Base-by-base conservation (phyloP, 495 filamentous ascomycete genomes). In the Lentithecium fluviatile region DNA sequence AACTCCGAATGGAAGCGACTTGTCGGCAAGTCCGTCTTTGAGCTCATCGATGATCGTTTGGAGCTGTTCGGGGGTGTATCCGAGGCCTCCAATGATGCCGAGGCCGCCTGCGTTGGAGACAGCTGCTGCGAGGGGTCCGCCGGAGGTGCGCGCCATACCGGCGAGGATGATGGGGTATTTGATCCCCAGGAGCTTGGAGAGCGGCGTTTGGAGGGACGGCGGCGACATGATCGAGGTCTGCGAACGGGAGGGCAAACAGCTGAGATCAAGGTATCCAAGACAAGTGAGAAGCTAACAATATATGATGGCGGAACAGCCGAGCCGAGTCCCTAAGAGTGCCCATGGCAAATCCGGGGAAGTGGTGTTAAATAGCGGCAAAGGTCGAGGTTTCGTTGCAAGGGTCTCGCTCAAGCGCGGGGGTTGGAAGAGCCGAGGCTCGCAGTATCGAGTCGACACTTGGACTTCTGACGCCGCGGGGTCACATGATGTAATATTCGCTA, bases 101-200 rank as follows among this genome's bases (percentile, higher is more conserved):
- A 96, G 82, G 10, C 90, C 90, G 69, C 91, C 91, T 10, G 89
- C 88, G 72, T 96, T 94, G 73, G 84, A 89, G 46, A 96, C 90
- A 20, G 91, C 90, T 2, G 91, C 89, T 12, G 91, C 91, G 42
- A 96, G 84, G 17, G 78, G 78, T 0, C 86, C 89, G 64, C 85
- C 84, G 6, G 87, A 90, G 19, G 86, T 88, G 63, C 87, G 84
- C 5, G 90, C 90, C 91, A 96, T 96, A 60, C 91, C 90, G 37
- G 90, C 91, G 38, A 95, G 85, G 54, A 95, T 63, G 75, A 96
- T 85, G 52, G 90, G 90, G 76, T 94, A 88, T 43, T 84, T 73
- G 77, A 95, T 91, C 21, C 79, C 78, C 15, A 94, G 82, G 47
- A 95, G 80, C 34, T 77, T 78, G 66, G 83, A 88, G 19, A 95